phyloP scores from a whole-genome alignment of 2,329 filamentous ascomycete genomes.

The Penicillium sp. region DNA sequence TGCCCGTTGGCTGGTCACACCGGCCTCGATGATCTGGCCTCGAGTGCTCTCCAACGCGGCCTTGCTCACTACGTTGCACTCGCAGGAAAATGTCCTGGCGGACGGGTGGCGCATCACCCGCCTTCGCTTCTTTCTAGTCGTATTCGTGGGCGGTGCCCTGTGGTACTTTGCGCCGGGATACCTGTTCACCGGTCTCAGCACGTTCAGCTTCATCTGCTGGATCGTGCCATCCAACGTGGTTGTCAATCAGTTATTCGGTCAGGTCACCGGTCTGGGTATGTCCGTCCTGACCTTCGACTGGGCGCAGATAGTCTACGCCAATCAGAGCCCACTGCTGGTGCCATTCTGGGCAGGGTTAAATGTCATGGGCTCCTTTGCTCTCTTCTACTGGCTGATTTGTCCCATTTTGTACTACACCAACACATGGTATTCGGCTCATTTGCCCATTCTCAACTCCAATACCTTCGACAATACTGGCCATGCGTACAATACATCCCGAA shows the following conservation, averaged over 20 bases:
- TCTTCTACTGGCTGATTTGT: constrained; percentile 42
- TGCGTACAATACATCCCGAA: constrained; percentile 55
- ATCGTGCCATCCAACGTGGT: constrained; percentile 61
- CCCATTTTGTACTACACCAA: constrained; percentile 49
- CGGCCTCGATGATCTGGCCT: constrained; percentile 61
- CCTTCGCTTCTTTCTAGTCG: constrained; percentile 32
- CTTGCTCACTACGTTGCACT: constrained; percentile 40
- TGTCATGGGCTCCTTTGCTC: constrained; percentile 40
- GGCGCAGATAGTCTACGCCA: constrained; percentile 64
- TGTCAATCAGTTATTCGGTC: constrained; percentile 68
- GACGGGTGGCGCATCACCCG: constrained; percentile 41
- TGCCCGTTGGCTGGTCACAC: constrained; percentile 53
- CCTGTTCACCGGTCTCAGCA: constrained; percentile 61
- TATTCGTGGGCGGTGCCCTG: constrained; percentile 27
- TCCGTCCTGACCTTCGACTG: constrained; percentile 70
- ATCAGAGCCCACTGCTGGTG: constrained; percentile 62
- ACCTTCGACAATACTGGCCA: constrained; percentile 60
- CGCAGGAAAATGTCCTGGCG: constrained; percentile 26
- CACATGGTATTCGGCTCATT: constrained; percentile 51
- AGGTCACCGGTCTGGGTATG: constrained; percentile 59
- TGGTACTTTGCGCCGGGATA: constrained; percentile 53
- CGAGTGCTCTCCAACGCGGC: constrained; percentile 48
- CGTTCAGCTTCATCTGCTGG: constrained; percentile 68
- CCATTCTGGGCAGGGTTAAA: constrained; percentile 48
- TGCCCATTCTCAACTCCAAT: constrained; percentile 56